Conservation (phyloP, 208 protist genomes). For the Leishmania major region DNA sequence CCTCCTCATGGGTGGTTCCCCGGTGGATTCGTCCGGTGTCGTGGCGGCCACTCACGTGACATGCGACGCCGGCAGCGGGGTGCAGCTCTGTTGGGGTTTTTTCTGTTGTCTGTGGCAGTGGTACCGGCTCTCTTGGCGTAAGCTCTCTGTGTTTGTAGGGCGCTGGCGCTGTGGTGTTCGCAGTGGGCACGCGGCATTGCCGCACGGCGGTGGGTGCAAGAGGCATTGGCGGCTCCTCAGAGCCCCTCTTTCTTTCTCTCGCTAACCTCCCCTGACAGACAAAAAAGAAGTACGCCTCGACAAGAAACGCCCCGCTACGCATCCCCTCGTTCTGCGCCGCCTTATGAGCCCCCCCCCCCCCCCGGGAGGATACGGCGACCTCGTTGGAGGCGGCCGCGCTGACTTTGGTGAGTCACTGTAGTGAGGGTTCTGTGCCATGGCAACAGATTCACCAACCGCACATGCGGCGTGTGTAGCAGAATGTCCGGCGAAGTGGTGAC, state of each 20-base stretch:
- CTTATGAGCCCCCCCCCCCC: background rate
- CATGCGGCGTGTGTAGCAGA: background rate
- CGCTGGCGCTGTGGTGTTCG: background rate
- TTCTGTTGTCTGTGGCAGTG: background rate
- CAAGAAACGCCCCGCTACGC: background rate
- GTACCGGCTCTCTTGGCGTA: background rate
- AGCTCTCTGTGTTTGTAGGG: background rate
- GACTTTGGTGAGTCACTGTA: background rate
- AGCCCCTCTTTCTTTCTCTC: background rate
- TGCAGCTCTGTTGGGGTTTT: background rate
- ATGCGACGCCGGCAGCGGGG: background rate
- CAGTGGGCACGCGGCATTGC: background rate
- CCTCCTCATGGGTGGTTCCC: background rate
- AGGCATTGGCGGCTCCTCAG: background rate
- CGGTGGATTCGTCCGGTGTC: background rate
- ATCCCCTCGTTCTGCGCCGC: background rate
- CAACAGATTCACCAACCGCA: background rate
- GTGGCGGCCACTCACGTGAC: background rate
- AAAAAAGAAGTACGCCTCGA: background rate
- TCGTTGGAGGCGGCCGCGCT: background rate
- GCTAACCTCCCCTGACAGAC: background rate
- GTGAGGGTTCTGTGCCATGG: background rate
- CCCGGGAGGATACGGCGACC: background rate
- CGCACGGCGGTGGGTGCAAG: background rate
- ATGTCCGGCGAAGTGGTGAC: too few relatives aligned